These are phyloP conservation scores for Poa pratensis DNA, from an alignment of 176 grass and related monocot genomes.

Conservation along the genomic window DNA sequence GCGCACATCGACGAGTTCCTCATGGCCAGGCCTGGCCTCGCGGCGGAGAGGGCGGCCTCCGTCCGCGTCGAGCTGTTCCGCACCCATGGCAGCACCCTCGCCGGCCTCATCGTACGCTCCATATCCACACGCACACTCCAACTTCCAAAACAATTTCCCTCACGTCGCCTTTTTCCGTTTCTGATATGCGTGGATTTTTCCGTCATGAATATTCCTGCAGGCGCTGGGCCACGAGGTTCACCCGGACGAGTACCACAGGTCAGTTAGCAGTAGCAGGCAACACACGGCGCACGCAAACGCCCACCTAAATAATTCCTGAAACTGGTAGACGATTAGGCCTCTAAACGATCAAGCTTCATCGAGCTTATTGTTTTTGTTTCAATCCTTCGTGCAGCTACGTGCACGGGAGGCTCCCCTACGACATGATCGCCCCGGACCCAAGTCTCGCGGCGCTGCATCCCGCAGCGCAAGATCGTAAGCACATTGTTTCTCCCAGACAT, in stretches of 20 bases:
- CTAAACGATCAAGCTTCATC: not conserved
- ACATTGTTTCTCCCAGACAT: not conserved
- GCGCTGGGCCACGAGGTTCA: slow-evolving; percentile 81
- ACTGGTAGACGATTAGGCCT: no score
- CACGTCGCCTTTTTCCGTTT: not conserved
- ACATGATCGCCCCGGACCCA: slow-evolving; percentile 60
- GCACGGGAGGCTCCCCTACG: slow-evolving; percentile 85
- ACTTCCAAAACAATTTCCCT: not conserved
- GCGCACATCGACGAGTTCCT: slow-evolving; percentile 95
- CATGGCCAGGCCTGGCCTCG: slow-evolving; percentile 51
- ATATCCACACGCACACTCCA: not conserved
- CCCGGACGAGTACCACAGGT: slow-evolving; percentile 97
- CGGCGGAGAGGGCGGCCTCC: slow-evolving; percentile 50
- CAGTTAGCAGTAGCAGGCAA: not conserved
- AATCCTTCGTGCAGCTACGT: slow-evolving; percentile 54
- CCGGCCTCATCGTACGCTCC: slow-evolving; percentile 74
- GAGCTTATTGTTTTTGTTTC: not conserved
- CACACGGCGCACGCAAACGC: not conserved
- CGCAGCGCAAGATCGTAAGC: slow-evolving; percentile 83
- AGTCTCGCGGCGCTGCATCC: slow-evolving; percentile 57
- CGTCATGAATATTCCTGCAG: slow-evolving; percentile 46
- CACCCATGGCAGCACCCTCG: slow-evolving; percentile 84
- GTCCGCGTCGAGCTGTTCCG: slow-evolving; percentile 86
- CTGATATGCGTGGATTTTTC: not conserved
- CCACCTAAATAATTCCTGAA: not conserved